phyloP scores from a whole-genome alignment of 2,329 filamentous ascomycete genomes.

The Endoconidiophora polonica region DNA sequence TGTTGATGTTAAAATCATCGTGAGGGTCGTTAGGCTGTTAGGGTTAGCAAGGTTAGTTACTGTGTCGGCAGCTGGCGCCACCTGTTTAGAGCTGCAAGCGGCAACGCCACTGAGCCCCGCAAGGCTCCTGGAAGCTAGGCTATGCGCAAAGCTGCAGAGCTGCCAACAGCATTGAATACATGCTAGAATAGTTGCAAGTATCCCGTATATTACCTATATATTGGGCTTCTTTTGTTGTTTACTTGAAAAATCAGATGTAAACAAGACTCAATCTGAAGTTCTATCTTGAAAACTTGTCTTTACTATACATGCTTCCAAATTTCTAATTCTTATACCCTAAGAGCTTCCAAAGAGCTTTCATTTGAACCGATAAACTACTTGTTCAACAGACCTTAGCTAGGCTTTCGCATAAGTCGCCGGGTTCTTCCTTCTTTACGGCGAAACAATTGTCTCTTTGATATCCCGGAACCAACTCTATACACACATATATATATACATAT shows the following conservation, averaged over 20 bases:
- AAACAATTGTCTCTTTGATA: neutral
- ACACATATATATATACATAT: neutral
- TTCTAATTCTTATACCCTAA: neutral
- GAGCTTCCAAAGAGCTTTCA: neutral
- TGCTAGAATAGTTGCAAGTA: too few species aligned
- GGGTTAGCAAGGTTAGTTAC: neutral
- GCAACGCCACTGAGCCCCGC: conserved; percentile 6
- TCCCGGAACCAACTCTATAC: neutral
- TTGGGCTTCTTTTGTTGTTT: too few species aligned
- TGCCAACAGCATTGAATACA: neutral
- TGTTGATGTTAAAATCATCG: too few species aligned
- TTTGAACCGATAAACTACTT: too few species aligned
- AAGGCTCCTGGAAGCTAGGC: conserved; percentile 6
- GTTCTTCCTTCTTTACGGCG: too few species aligned
- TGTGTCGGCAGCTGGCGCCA: neutral
- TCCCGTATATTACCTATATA: too few species aligned
- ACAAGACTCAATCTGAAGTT: too few species aligned
- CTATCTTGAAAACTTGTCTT: neutral
- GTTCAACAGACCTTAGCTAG: too few species aligned
- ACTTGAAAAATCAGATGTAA: too few species aligned
- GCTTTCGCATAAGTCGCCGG: conserved; percentile 3
- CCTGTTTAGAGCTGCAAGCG: neutral
- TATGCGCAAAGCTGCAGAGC: neutral
- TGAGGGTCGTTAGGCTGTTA: neutral
- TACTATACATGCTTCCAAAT: neutral